Conservation (phyloP, 2,329 filamentous ascomycete species). For the Stromatinia cepivora region DNA sequence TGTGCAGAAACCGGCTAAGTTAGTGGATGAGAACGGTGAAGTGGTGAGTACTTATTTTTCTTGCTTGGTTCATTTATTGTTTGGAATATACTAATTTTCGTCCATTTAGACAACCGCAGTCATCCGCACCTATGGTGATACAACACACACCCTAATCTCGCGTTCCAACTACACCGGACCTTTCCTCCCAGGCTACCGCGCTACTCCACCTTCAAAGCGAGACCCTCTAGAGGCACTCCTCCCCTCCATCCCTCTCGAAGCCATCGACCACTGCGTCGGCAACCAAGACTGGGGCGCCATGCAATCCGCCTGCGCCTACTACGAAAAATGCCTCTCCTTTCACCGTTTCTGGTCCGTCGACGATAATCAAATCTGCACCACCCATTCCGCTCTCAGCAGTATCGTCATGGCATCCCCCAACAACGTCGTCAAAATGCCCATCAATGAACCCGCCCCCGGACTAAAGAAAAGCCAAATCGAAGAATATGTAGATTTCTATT, state of each 20-base stretch:
- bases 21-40: constrained; percentile 58
- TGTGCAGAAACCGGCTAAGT: constrained; percentile 59
- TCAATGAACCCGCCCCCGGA: constrained; percentile 90
- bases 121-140: constrained; percentile 91
- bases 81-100: neutral
- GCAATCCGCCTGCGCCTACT: constrained; percentile 64
- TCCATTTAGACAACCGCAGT: constrained; percentile 59
- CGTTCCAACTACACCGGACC: constrained; percentile 67
- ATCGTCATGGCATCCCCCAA: constrained; percentile 89
- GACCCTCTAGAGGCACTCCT: constrained; percentile 46
- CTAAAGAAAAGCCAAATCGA: constrained; percentile 95
- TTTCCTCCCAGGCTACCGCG: constrained; percentile 82
- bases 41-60: constrained; percentile 14
- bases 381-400: constrained; percentile 83
- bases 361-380: constrained; percentile 88
- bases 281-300: constrained; percentile 97
- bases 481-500: constrained; percentile 88
- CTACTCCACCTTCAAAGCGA: constrained; percentile 46
- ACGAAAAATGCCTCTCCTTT: constrained; percentile 87
- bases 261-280: constrained; percentile 94
- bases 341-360: constrained; percentile 98
- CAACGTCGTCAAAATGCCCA: constrained; percentile 93
- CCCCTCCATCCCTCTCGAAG: constrained; percentile 65
- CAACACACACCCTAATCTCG: constrained; percentile 87
- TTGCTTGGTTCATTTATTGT: neutral